Percentiles rank a stretch among this genome's conserved stretches.
These are phyloP conservation scores for Rhodocollybia butyracea DNA, from an alignment of 768 basidiomycete genomes.

Conservation along the genomic window DNA sequence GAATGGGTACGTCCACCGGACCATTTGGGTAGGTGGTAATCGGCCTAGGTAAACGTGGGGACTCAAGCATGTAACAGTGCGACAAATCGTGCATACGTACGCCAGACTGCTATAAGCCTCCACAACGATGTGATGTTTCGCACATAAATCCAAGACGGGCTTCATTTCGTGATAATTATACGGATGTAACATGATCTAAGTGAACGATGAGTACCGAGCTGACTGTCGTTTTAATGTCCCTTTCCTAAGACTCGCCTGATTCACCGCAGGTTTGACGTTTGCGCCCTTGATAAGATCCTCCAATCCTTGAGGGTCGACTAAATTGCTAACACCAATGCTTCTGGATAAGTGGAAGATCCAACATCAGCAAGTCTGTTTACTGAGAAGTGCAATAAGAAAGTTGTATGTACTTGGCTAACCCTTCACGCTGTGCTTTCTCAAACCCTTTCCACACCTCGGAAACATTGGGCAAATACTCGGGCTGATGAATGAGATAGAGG, in stretches of 20 bases:
- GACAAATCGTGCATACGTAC: constrained; percentile 20
- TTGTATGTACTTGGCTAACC: constrained; percentile 34
- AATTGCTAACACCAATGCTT: constrained; percentile 83
- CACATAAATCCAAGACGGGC: constrained; percentile 43
- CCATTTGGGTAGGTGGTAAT: constrained; percentile 61
- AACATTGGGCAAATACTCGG: constrained; percentile 31
- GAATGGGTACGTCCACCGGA: constrained; percentile 56
- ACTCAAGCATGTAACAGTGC: background rate
- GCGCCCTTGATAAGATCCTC: constrained; percentile 59
- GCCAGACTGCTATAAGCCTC: constrained; percentile 56
- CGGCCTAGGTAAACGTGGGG: constrained; percentile 37
- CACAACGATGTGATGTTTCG: constrained; percentile 46
- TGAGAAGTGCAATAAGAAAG: no score
- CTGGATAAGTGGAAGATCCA: constrained; percentile 19
- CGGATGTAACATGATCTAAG: constrained; percentile 50
- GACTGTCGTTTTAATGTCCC: background rate
- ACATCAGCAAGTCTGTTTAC: no score
- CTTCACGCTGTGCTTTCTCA: constrained; percentile 48
- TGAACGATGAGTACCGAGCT: background rate
- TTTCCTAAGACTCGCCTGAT: constrained; percentile 40
- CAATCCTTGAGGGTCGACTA: constrained; percentile 37
- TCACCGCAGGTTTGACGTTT: constrained; percentile 65
- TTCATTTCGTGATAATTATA: constrained; percentile 53
- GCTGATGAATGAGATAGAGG: constrained; percentile 67
- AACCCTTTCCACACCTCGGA: constrained; percentile 51